A percentile compares a stretch with the other conserved stretches of the same genome.
Evolutionary conservation across 2,329 filamentous ascomycete genomes (phyloP).

Genomic region (Aspergillus vadensis): DNA sequence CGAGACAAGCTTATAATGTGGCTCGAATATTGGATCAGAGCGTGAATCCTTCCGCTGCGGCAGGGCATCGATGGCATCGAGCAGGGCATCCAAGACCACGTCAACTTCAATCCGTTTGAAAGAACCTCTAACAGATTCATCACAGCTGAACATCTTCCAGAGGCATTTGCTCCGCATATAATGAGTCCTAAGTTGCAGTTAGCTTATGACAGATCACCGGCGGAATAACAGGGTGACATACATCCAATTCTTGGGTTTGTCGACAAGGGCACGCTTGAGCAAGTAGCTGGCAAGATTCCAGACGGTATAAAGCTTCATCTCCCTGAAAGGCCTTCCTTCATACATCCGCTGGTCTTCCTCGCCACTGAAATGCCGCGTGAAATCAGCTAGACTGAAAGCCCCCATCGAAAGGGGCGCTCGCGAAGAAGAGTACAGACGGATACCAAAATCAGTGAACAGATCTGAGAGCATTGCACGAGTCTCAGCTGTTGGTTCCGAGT

Average conservation of each 20-base stretch:
- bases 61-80: slow-evolving; percentile 61
- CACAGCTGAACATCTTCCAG: slow-evolving; percentile 67
- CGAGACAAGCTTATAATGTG: slow-evolving; percentile 87
- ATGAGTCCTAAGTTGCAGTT: slow-evolving; percentile 51
- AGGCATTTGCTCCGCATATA: slow-evolving; percentile 72
- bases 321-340: slow-evolving; percentile 58
- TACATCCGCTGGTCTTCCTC: slow-evolving; percentile 58
- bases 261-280: slow-evolving; percentile 60
- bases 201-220: background rate
- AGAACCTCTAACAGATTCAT: slow-evolving; percentile 43
- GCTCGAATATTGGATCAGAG: slow-evolving; percentile 78
- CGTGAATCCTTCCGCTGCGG: slow-evolving; percentile 63
- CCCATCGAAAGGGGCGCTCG: slow-evolving; percentile 69
- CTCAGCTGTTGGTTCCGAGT: slow-evolving; percentile 56
- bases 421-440: slow-evolving; percentile 68
- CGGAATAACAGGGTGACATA: slow-evolving; percentile 38
- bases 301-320: slow-evolving; percentile 60
- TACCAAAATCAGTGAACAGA: slow-evolving; percentile 69
- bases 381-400: slow-evolving; percentile 64
- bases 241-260: slow-evolving; percentile 65
- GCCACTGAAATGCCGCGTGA: slow-evolving; percentile 62
- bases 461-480: slow-evolving; percentile 62
- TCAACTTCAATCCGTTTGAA: slow-evolving; percentile 40
- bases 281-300: slow-evolving; percentile 67
- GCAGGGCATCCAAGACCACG: slow-evolving; percentile 59